A percentile compares a stretch with the other conserved stretches of the same genome.
Conservation (phyloP, 768 basidiomycete genomes). For the Trametopsis cervina region DNA sequence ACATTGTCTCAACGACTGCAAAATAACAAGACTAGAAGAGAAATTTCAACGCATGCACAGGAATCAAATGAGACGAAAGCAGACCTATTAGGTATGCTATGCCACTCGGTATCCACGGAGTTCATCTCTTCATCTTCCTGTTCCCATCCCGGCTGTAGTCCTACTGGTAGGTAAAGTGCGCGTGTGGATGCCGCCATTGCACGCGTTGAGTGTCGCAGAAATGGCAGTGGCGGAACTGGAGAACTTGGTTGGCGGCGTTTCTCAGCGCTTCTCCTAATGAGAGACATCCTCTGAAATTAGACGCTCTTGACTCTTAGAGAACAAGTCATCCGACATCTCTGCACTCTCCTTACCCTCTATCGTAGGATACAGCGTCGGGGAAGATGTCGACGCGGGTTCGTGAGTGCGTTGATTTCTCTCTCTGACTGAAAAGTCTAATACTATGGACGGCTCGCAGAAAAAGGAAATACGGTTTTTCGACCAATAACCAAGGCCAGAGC, state of each 20-base stretch:
- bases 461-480: constrained; percentile 62
- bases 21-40: constrained; percentile 46
- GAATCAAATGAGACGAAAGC: no score
- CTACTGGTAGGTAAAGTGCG: constrained; percentile 43
- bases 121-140: constrained; percentile 27
- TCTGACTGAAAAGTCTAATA: background rate
- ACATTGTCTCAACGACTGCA: constrained; percentile 72
- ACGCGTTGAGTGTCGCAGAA: no score
- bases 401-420: constrained; percentile 35
- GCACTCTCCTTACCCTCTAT: background rate
- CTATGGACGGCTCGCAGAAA: constrained; percentile 39
- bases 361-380: background rate
- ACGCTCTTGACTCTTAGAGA: background rate
- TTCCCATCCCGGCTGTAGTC: constrained; percentile 56
- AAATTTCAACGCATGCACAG: no score
- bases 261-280: background rate
- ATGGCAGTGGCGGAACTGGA: background rate
- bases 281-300: background rate
- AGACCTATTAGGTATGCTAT: constrained; percentile 56
- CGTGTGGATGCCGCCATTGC: background rate
- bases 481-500: constrained; percentile 55
- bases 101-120: constrained; percentile 24
- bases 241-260: background rate
- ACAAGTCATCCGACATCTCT: no score
- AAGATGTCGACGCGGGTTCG: constrained; percentile 48